Evolutionary conservation across 441 rosid species (phyloP).

Genomic region (Croton laevigatus): DNA sequence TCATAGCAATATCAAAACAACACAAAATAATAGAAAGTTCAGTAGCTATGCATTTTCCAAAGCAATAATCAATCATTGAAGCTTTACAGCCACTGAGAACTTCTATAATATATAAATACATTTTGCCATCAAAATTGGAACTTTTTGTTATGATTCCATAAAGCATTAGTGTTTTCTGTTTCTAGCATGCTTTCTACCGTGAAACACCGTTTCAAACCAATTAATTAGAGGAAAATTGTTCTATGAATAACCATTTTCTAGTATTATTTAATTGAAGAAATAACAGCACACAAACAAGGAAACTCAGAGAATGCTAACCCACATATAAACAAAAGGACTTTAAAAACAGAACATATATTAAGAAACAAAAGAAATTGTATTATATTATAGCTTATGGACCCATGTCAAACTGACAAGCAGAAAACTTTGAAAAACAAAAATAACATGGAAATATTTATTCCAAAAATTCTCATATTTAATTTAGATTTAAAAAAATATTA

Average conservation of each 20-base stretch:
- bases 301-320: neutral
- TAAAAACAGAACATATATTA: neutral
- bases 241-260: no score
- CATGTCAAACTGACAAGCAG: neutral
- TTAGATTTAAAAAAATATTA: neutral
- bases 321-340: neutral
- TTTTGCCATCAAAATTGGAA: neutral
- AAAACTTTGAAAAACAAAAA: neutral
- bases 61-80: neutral
- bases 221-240: neutral
- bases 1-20: slow-evolving; percentile 5
- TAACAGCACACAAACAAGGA: no score
- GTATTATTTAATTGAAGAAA: no score
- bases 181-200: neutral
- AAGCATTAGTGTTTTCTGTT: no score
- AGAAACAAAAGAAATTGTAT: neutral
- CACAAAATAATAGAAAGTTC: neutral
- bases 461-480: neutral
- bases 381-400: neutral
- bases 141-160: neutral
- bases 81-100: neutral
- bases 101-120: neutral
- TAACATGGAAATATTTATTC: neutral
- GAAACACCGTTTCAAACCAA: neutral
- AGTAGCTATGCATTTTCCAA: neutral